These are phyloP conservation scores for Ilyonectria robusta DNA, from an alignment of 2,329 filamentous ascomycete species.

Conservation along the genomic window DNA sequence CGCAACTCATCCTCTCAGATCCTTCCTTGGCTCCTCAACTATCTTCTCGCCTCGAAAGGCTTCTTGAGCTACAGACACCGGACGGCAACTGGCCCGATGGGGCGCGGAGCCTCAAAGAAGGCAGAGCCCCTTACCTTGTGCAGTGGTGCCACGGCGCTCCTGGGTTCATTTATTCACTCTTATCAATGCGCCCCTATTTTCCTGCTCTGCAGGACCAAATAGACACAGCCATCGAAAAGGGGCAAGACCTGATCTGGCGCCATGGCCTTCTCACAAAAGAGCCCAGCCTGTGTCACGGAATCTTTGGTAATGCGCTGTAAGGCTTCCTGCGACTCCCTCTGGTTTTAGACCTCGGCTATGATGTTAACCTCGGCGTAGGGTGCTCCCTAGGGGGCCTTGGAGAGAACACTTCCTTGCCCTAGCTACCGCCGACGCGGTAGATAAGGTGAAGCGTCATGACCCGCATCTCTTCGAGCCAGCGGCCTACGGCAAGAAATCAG, in stretches of 20 bases:
- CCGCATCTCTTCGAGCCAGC: conserved; percentile 54
- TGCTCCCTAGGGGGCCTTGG: conserved; percentile 50
- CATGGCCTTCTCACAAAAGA: conserved; percentile 74
- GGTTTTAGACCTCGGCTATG: conserved; percentile 33
- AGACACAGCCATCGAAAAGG: conserved; percentile 65
- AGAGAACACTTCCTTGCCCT: conserved; percentile 71
- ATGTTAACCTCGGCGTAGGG: conserved; percentile 44
- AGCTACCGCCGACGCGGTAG: conserved; percentile 69
- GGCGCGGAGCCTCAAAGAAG: conserved; percentile 58
- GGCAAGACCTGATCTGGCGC: conserved; percentile 67
- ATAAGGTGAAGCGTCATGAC: conserved; percentile 55
- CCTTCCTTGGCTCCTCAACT: conserved; percentile 68
- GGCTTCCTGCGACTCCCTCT: conserved; percentile 46
- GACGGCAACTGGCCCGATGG: conserved; percentile 76
- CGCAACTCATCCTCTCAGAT: conserved; percentile 75
- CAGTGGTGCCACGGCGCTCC: conserved; percentile 79
- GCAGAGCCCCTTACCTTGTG: conserved; percentile 62
- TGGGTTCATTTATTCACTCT: conserved; percentile 72
- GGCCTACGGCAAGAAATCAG: conserved; percentile 51
- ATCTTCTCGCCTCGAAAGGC: conserved; percentile 64
- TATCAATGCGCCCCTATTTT: conserved; percentile 69
- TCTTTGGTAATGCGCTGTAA: conserved; percentile 74
- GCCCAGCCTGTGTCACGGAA: conserved; percentile 76
- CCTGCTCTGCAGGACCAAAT: conserved; percentile 67
- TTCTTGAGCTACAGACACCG: conserved; percentile 72